Conservation (phyloP, 2,329 filamentous ascomycete species). For the Botrytis paeoniae region DNA sequence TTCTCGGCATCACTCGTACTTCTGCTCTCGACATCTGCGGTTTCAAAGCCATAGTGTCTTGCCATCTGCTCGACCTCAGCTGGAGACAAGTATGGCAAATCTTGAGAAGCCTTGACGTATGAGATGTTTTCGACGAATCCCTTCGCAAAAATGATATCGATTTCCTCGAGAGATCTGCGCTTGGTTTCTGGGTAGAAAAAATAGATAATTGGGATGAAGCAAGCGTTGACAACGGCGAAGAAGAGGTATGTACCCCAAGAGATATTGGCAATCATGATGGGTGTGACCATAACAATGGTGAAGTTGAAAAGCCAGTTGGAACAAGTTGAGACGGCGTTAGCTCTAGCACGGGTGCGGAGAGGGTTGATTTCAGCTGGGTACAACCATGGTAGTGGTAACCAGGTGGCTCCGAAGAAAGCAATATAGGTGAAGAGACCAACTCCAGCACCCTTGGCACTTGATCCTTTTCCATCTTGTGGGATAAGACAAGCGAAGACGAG, state of each 20-base stretch:
- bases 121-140: conserved; percentile 56
- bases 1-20: conserved; percentile 24
- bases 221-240: conserved; percentile 41
- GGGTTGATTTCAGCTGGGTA: conserved; percentile 61
- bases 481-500: conserved; percentile 45
- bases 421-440: conserved; percentile 62
- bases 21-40: conserved; percentile 33
- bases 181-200: conserved; percentile 50
- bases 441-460: conserved; percentile 41
- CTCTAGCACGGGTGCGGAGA: conserved; percentile 57
- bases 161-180: conserved; percentile 60
- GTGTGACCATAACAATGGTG: conserved; percentile 44
- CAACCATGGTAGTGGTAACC: conserved; percentile 60
- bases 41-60: conserved; percentile 33
- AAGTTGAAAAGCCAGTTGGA: conserved; percentile 55
- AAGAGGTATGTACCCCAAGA: conserved; percentile 41
- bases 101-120: conserved; percentile 56
- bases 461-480: conserved; percentile 30
- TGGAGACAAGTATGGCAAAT: conserved; percentile 52
- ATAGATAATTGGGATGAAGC: conserved; percentile 42
- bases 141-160: conserved; percentile 66
- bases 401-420: conserved; percentile 58
- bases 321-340: conserved; percentile 61
- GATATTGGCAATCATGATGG: conserved; percentile 40
- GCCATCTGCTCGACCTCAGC: conserved; percentile 48